phyloP scores from a whole-genome alignment of 495 filamentous ascomycete genomes.

The Penicillium verhagenii region DNA sequence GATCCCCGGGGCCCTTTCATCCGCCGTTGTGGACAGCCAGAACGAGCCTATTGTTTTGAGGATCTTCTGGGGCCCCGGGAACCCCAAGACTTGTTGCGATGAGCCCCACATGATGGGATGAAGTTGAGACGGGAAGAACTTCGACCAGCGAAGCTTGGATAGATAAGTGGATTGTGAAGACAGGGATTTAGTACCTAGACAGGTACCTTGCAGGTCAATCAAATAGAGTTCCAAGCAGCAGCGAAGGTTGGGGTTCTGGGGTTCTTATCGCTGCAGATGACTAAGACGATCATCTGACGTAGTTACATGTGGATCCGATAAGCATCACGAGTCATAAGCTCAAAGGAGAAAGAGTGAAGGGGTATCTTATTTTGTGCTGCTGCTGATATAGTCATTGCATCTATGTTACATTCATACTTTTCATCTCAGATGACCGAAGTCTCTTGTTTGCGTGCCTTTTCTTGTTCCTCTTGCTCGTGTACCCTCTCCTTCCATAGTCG shows the following conservation, averaged over 20 bases:
- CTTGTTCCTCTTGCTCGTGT: constrained; percentile 40
- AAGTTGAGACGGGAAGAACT: background rate
- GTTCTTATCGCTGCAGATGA: constrained; percentile 16
- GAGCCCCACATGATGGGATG: constrained; percentile 17
- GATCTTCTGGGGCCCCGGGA: constrained; percentile 44
- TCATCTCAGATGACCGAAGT: constrained; percentile 5
- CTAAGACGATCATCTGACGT: constrained; percentile 23
- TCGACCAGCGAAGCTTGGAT: background rate
- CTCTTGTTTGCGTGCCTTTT: constrained; percentile 31
- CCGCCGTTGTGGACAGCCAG: constrained; percentile 26
- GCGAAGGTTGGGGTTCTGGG: background rate
- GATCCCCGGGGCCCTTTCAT: constrained; percentile 11
- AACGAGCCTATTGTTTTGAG: constrained; percentile 39
- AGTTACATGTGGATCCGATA: background rate
- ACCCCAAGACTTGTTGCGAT: constrained; percentile 24
- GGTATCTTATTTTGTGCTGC: constrained; percentile 18
- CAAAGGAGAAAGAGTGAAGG: constrained; percentile 13
- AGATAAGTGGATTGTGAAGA: constrained; percentile 1
- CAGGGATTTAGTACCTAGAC: background rate
- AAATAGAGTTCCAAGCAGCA: background rate
- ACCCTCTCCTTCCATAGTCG: constrained; percentile 58
- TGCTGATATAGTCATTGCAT: background rate
- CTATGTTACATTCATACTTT: constrained; percentile 4
- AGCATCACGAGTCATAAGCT: constrained; percentile 1
- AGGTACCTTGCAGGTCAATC: background rate